Evolutionary conservation across 1,139 yeast species (phyloP), one percentile per base, ranked within the genome.

Genomic region (Hyphopichia pseudoburtonii): DNA sequence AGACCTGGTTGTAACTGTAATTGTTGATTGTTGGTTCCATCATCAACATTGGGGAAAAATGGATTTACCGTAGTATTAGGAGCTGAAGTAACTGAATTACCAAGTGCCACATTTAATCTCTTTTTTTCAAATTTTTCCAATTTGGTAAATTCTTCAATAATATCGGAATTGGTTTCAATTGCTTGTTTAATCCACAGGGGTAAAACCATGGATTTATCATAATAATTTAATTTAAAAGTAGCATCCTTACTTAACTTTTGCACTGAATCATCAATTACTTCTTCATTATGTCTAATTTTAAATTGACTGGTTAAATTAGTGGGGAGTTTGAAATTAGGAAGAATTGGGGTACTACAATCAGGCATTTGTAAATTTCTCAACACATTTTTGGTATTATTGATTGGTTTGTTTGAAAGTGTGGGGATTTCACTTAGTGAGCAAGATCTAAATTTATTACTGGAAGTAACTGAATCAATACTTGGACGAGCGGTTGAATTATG

Each of bases 271-370:
- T 25, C 44, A 34, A 17, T 43, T 11, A 60, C 43, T 43, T 70
- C 75, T 43, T 70, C 76, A 38, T 67, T 67, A 40, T 70, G 76
- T 45, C 75, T 56, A 28, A 70, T 62, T 41, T 64, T 68, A 47
- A 70, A 70, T 8, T 45, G 40, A 2, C 46, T 38, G 28, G 41
- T 49, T 7, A 51, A 45, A 1, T 51, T 35, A 2, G 51, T 48
- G 3, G 68, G 67, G 14, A 63, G 48, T 3, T 54, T 47, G 32
- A 63, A 63, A 34, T 58, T 52, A n/a, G 62, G 57, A 22, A 63
- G 46, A 5, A 60, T 52, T 4, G 68, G 68, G 2, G 66, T 56
- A 16, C 41, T 40, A 9, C 34, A 31, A 30, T 30, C 26, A 11
- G 14, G 25, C 7, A n/a, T 14, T 10, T 18, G 12, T 11, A 17